Base-by-base conservation (phyloP, 257 asterid species). In the Solanum bukasovii region DNA sequence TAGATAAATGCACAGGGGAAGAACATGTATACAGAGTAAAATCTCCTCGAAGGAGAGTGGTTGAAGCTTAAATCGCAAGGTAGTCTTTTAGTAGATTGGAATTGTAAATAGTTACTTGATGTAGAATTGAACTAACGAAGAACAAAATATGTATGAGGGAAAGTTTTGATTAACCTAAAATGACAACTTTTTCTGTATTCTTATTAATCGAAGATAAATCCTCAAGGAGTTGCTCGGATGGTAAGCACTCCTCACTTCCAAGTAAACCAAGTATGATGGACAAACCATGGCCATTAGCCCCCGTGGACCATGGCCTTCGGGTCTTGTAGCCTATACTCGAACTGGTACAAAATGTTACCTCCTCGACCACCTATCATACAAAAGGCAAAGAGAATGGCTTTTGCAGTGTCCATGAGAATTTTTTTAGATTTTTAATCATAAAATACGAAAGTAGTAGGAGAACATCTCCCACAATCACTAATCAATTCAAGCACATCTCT, bases 1-100 rank as follows among this genome's bases (percentile, higher is more conserved):
- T 94, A 78, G 98, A 94, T 90, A 91, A 90, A 61, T 93, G 94
- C 87, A 94, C 97, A 1, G 97, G 95, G 20, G 97, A 94, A 88
- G 96, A 93, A 71, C 98, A 93, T 71, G 95, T 93, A 49, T 93
- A 89, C 78, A 90, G 95, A 88, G 94, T 96, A 25, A 94, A 94
- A 90, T 90, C 95, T 31, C 89, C 94, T 16, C 90, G 63, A 13
- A 93, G 93, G 25, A 90, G 94, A 89, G 89, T 89, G 2, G 23
- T 90, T 77, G 90, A 92, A 90, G 93, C 95, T 86, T 94, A 88
- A 86, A 85, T 71, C 49, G 72, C 2, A 56, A 61, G 31, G 18
- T 67, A 13, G 82, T 29, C 23, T 83, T 13, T 38, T 18, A 33
- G 83, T 61, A 52, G 56, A 59, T 84, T 40, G 61, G 56, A 87